phyloP scores from a whole-genome alignment of 352 stramenopile species.

The Globisporangium nunn region DNA sequence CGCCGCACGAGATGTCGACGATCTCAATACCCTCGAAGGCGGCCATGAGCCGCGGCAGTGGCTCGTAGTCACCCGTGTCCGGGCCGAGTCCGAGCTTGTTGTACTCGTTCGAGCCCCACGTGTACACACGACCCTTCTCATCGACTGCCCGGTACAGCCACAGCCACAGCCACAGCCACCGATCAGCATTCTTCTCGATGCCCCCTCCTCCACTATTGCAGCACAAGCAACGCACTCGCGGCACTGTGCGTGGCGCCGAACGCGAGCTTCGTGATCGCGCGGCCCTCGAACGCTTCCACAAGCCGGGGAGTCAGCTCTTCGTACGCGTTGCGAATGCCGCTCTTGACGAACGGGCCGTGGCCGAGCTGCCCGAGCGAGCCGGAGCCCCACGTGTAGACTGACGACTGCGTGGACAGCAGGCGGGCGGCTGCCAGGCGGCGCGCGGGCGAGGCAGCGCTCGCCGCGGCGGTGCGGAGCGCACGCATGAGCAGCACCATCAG shows the following conservation, averaged over 20 bases:
- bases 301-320: constrained; percentile 73
- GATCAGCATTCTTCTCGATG: too few species aligned
- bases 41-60: constrained; percentile 52
- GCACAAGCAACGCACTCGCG: constrained; percentile 43
- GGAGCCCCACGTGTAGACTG: constrained; percentile 82
- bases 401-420: constrained; percentile 53
- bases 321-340: constrained; percentile 81
- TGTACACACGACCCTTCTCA: constrained; percentile 56
- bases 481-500: constrained; percentile 48
- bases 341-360: constrained; percentile 71
- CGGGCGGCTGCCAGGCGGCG: constrained; percentile 1
- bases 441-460: constrained; percentile 13
- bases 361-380: constrained; percentile 82
- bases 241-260: constrained; percentile 76
- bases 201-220: too few species aligned
- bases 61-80: constrained; percentile 38
- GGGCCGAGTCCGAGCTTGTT: constrained; percentile 66
- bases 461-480: constrained; percentile 24
- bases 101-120: constrained; percentile 89
- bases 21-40: constrained; percentile 65
- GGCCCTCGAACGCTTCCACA: constrained; percentile 60
- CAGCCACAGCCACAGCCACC: too few species aligned
- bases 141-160: constrained; percentile 35
- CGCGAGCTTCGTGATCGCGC: constrained; percentile 57
- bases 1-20: constrained; percentile 78